Base-by-base conservation (phyloP, 2,329 filamentous ascomycete species). In the Scortechinia acanthostroma region DNA sequence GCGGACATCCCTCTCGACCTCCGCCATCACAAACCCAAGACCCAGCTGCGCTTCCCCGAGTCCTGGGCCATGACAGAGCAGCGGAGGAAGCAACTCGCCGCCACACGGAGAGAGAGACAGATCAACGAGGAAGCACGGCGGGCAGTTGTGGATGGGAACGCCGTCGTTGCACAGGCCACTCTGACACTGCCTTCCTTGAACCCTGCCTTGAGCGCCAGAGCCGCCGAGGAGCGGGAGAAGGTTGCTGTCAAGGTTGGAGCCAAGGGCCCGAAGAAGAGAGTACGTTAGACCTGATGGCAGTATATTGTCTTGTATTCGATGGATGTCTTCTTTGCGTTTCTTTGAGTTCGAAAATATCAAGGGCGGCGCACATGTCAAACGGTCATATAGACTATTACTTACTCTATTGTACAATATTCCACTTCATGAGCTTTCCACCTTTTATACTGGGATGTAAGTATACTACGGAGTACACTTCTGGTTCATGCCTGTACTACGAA, bases 1-100 rank as follows among this genome's bases (percentile, higher is more conserved):
- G 83, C 83, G 52, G 93, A 98, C 60, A 68, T 98, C 22, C 91
- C 93, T 2, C 75, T 97, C 43, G 91, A 98, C 59, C 83, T 88
- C 48, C 77, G 93, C 55, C 91, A 97, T 64, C 83, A 91, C 69
- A 83, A 77, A 57, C 72, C 76, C 50, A 86, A 85, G 69, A 62
- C 62, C 35, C 78, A 77, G 59, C 73, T 78, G 45, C 74, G 71
- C 51, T 97, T 96, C 64, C 93, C 93, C 2, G 74, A 80, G 53
- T 78, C 82, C 53, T 98, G 93, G 93, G 77, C 76, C 48, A 67
- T 98, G 73, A 91, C 86, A 2, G 66, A 77, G 42, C 72, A 86
- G 65, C 75, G 88, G 50, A 76, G 73, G 58, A 60, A 68, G 56
- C 73, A 86, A 62, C 69, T 96, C 43, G 75, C 79, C n/a, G 72